Evolutionary conservation across 2,329 filamentous ascomycete species (phyloP), one percentile per base, ranked within the genome.

Genomic region (Fusarium redolens): DNA sequence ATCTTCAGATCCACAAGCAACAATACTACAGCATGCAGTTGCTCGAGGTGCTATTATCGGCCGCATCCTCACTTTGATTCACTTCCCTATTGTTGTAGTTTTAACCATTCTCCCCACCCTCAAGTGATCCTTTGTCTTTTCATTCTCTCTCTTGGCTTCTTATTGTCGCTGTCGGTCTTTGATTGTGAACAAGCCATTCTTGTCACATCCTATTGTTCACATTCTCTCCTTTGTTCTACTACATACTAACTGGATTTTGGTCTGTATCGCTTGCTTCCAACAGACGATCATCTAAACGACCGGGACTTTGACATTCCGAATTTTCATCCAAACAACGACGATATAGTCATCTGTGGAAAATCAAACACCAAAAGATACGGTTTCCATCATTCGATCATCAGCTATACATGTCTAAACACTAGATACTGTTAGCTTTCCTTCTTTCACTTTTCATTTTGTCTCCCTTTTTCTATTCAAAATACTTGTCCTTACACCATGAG

Each of bases 201-300:
- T 71, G 67, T 65, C 60, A 31, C 40, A 55, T 65, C 44, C 52
- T 41, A 51, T 71, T 61, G 56, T 61, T 63, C 52, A 48, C 38
- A 30, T 51, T 67, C 51, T 77, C 74, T 78, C 69, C 71, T 78
- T 78, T 78, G 71, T 78, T 50, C 50, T 54, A 52, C 30, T 62
- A 68, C 48, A 57, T 66, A 65, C 50, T 61, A 35, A 59, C 25
- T 47, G 54, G 37, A 33, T 28, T 59, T 73, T 60, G 28, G n/a
- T 54, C 33, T 38, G 31, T 65, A 52, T 64, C 40, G n/a, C 48
- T 65, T 48, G 37, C 60, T 70, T 57, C 30, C 58, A 55, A 55
- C 31, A 45, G 37, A 61, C n/a, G 18, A 44, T 64, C 60, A 44
- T 44, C 57, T 61, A 47, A 43, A 52, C 54, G 33, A 52, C 31